Percentiles rank a stretch among this genome's conserved stretches.
Evolutionary conservation across 2,329 filamentous ascomycete species (phyloP).

Genomic region (Arthrobotrys conoides): DNA sequence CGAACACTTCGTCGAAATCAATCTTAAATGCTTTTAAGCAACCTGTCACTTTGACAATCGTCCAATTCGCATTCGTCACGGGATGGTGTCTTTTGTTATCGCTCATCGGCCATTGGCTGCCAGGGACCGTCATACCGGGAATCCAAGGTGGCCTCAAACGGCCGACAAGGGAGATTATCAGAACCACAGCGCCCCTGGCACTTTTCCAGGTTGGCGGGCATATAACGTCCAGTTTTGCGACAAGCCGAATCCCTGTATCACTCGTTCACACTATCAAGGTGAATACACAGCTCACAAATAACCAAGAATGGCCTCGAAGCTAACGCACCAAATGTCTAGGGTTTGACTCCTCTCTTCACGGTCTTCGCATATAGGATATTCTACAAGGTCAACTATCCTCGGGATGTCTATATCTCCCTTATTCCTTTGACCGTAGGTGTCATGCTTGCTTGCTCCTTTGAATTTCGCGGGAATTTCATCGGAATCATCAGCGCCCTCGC

Average conservation of each 20-base stretch:
- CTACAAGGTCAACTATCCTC: conserved; percentile 89
- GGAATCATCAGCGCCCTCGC: conserved; percentile 91
- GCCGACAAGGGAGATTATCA: conserved; percentile 84
- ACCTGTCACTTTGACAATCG: conserved; percentile 90
- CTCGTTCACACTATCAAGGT: conserved; percentile 96
- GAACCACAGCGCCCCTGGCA: conserved; percentile 89
- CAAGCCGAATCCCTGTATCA: conserved; percentile 93
- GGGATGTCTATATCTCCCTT: conserved; percentile 87
- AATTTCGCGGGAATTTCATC: conserved; percentile 87
- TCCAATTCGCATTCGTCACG: conserved; percentile 95
- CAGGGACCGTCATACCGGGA: conserved; percentile 81
- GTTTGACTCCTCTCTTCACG: conserved; percentile 93
- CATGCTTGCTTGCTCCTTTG: conserved; percentile 93
- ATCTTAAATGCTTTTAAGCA: conserved; percentile 99
- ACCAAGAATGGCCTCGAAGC: conserved; percentile 1
- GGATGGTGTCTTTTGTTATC: conserved; percentile 86
- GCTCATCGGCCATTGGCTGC: conserved; percentile 77
- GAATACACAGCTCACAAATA: not conserved
- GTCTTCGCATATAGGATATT: conserved; percentile 92
- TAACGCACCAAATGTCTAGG: conserved; percentile 66
- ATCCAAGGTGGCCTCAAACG: conserved; percentile 85
- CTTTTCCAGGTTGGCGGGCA: conserved; percentile 94
- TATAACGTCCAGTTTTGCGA: conserved; percentile 92
- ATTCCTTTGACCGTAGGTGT: conserved; percentile 95
- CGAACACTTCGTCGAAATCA: conserved; percentile 97